Conservation (phyloP, 176 grass and related monocot genomes). For the Microstegium vimineum region DNA sequence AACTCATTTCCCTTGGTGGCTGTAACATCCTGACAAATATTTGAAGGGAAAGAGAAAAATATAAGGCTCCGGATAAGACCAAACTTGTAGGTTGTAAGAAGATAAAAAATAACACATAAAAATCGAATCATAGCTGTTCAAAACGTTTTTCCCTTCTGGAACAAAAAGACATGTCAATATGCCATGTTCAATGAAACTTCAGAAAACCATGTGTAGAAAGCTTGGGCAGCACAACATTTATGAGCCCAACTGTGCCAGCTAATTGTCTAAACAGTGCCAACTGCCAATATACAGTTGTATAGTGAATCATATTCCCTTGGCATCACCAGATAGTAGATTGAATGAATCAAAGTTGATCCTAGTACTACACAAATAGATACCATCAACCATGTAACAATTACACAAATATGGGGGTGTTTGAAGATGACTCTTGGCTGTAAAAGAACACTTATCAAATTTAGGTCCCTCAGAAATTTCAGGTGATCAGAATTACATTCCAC, state of each 20-base stretch:
- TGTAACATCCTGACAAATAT: slow-evolving; percentile 75
- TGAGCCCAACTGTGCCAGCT: neutral
- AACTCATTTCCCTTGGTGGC: slow-evolving; percentile 98
- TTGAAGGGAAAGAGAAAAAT: neutral
- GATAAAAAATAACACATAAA: neutral
- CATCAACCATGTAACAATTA: slow-evolving; percentile 9
- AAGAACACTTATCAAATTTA: neutral
- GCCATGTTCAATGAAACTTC: neutral
- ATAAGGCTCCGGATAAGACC: neutral
- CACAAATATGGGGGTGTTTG: neutral
- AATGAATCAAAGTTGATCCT: neutral
- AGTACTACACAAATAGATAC: neutral
- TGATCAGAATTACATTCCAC: neutral
- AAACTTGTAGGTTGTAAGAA: neutral
- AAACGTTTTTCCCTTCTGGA: slow-evolving; percentile 5
- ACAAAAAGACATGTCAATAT: neutral
- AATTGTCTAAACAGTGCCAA: neutral
- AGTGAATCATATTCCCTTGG: neutral
- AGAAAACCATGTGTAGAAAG: neutral
- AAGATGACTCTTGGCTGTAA: neutral
- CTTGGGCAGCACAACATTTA: neutral
- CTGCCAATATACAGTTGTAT: neutral
- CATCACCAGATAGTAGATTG: neutral
- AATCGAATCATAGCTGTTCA: neutral
- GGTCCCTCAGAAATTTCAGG: neutral